These are phyloP conservation scores for Vanilla planifolia DNA, from an alignment of 106 monocot genomes.

Conservation along the genomic window DNA sequence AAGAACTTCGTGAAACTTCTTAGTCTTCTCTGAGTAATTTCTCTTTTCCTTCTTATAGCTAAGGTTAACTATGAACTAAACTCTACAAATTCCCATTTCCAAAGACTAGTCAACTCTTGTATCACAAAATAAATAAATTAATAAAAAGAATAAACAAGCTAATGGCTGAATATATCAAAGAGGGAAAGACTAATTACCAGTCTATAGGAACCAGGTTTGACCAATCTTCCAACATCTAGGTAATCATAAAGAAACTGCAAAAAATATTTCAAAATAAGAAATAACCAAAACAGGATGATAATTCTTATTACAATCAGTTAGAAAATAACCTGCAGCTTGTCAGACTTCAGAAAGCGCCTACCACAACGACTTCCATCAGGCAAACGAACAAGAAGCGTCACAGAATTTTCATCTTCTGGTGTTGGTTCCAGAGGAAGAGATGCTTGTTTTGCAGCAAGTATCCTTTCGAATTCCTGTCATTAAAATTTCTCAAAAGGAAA, in stretches of 20 bases:
- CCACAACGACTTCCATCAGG: slow-evolving; percentile 86
- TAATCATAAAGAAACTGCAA: slow-evolving; percentile 93
- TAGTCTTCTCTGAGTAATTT: too few species aligned
- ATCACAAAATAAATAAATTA: too few species aligned
- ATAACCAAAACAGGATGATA: neutral
- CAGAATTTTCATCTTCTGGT: slow-evolving; percentile 59
- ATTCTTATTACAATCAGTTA: neutral
- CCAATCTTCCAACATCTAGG: slow-evolving; percentile 66
- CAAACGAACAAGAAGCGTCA: slow-evolving; percentile 85
- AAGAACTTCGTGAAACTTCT: too few species aligned
- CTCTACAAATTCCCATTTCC: too few species aligned
- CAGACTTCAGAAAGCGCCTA: slow-evolving; percentile 86
- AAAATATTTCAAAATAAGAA: slow-evolving; percentile 3
- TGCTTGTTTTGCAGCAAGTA: slow-evolving; percentile 70
- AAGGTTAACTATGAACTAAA: too few species aligned
- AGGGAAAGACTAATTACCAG: slow-evolving; percentile 61
- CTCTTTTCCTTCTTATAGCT: too few species aligned
- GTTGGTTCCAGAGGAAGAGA: slow-evolving; percentile 74
- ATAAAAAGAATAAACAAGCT: too few species aligned
- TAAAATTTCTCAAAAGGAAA: neutral
- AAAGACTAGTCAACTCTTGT: too few species aligned
- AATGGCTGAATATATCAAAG: too few species aligned
- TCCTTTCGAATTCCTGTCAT: slow-evolving; percentile 69
- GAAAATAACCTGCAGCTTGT: slow-evolving; percentile 70
- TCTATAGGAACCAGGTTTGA: slow-evolving; percentile 86